Percentiles rank a stretch among this genome's conserved stretches.
Evolutionary conservation across 2,329 filamentous ascomycete genomes (phyloP).

Genomic region (Pseudogymnoascus sp.): DNA sequence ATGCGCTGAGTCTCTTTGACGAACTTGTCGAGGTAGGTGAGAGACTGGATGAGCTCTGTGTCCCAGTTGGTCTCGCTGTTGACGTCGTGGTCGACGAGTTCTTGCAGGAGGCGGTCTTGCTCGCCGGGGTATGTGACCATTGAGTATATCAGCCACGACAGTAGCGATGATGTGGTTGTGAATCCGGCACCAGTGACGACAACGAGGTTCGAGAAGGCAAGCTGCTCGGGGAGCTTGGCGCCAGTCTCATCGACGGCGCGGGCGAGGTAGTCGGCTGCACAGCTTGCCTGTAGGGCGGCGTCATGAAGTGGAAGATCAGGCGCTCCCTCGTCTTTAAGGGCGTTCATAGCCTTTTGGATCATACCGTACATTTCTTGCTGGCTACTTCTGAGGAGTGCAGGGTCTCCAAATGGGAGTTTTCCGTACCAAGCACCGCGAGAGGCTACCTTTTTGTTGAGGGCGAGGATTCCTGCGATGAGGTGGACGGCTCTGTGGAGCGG

Average conservation of each 20-base stretch:
- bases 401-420: constrained; percentile 38
- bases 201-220: constrained; percentile 28
- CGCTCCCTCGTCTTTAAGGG: constrained; percentile 27
- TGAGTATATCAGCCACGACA: constrained; percentile 39
- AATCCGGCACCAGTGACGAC: constrained; percentile 39
- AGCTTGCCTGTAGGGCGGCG: constrained; percentile 29
- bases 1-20: constrained; percentile 39
- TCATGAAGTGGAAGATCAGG: constrained; percentile 31
- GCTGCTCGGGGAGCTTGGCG: constrained; percentile 33
- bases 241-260: constrained; percentile 36
- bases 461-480: constrained; percentile 32
- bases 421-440: constrained; percentile 38
- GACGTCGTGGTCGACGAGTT: constrained; percentile 33
- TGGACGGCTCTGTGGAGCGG: constrained; percentile 35
- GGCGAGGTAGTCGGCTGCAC: constrained; percentile 28
- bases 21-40: constrained; percentile 34
- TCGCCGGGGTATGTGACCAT: constrained; percentile 35
- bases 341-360: constrained; percentile 32
- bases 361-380: constrained; percentile 29
- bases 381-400: constrained; percentile 22
- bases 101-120: constrained; percentile 39
- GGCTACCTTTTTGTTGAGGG: constrained; percentile 39
- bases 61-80: constrained; percentile 27
- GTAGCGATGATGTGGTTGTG: constrained; percentile 37
- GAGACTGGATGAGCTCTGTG: constrained; percentile 28